Evolutionary conservation across 441 rosid species (phyloP).

Genomic region (Capsella rubella): DNA sequence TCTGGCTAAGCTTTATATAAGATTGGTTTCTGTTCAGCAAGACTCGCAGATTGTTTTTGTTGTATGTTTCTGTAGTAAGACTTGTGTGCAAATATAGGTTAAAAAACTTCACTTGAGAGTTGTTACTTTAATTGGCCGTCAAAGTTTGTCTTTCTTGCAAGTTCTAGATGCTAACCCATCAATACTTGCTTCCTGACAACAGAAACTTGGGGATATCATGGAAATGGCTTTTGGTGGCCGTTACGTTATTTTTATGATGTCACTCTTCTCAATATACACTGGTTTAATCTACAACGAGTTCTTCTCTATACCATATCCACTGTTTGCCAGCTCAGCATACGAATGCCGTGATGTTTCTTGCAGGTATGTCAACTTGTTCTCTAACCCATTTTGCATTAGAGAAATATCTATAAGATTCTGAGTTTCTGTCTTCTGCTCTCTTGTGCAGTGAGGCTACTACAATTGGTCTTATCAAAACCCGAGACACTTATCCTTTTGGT

Average conservation of each 20-base stretch:
- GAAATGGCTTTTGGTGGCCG: conserved; percentile 99
- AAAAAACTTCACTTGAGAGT: too few relatives aligned
- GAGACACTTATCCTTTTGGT: conserved; percentile 88
- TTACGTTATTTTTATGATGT: conserved; percentile 91
- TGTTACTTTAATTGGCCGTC: too few relatives aligned
- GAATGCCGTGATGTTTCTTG: conserved; percentile 88
- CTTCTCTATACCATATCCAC: conserved; percentile 88
- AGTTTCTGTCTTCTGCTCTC: conserved; percentile 20
- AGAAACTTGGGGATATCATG: conserved; percentile 91
- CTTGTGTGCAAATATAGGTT: too few relatives aligned
- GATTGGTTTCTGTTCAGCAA: neutral
- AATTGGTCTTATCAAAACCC: conserved; percentile 75
- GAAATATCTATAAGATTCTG: conserved; percentile 18
- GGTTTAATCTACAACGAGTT: conserved; percentile 95
- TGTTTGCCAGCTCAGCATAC: conserved; percentile 89
- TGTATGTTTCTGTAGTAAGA: too few relatives aligned
- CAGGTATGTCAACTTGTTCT: conserved; percentile 58
- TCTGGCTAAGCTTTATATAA: conserved; percentile 12
- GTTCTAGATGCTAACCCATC: conserved; percentile 31
- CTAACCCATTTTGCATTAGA: neutral
- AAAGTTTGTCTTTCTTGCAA: conserved; percentile 17
- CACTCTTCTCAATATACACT: conserved; percentile 90
- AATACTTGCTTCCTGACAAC: conserved; percentile 38
- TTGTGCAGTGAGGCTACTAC: conserved; percentile 81
- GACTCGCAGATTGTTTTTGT: too few relatives aligned